phyloP scores from a whole-genome alignment of 140 eudicot genomes.

The Stevia rebaudiana region DNA sequence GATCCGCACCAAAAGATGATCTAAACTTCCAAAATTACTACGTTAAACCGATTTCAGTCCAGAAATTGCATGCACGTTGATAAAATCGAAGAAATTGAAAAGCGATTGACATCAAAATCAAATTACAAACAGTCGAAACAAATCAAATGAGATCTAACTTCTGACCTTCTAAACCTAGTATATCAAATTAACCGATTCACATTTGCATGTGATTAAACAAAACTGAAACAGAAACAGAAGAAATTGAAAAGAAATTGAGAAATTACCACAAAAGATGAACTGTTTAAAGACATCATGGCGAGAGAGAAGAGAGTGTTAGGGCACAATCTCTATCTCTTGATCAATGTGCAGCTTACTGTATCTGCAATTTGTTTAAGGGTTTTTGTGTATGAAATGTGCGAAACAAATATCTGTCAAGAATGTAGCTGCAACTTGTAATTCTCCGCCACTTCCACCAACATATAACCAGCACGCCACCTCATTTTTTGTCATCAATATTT shows the following conservation, averaged over 20 bases:
- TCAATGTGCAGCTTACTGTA: not conserved
- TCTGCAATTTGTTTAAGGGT: not conserved
- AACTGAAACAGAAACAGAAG: not conserved
- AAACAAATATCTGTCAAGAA: not conserved
- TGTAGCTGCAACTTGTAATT: constrained; percentile 9
- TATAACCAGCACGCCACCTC: not conserved
- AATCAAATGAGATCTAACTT: not conserved
- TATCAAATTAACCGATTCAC: not conserved
- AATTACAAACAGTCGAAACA: not conserved
- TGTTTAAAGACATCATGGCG: constrained; percentile 18
- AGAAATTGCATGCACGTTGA: not conserved
- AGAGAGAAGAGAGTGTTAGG: constrained; percentile 1
- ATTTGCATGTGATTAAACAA: not conserved
- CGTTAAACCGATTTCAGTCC: not conserved
- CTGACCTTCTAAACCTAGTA: not conserved
- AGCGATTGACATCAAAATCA: not conserved
- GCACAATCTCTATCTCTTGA: not conserved
- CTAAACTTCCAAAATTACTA: not conserved
- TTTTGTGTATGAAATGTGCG: not conserved
- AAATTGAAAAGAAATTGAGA: not conserved
- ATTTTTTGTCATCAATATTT: not conserved
- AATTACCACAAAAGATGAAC: constrained; percentile 9
- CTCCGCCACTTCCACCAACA: not conserved
- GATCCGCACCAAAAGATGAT: not conserved
- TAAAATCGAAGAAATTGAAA: not conserved